Conservation (phyloP, 345 rosid species). For the Microcos paniculata region DNA sequence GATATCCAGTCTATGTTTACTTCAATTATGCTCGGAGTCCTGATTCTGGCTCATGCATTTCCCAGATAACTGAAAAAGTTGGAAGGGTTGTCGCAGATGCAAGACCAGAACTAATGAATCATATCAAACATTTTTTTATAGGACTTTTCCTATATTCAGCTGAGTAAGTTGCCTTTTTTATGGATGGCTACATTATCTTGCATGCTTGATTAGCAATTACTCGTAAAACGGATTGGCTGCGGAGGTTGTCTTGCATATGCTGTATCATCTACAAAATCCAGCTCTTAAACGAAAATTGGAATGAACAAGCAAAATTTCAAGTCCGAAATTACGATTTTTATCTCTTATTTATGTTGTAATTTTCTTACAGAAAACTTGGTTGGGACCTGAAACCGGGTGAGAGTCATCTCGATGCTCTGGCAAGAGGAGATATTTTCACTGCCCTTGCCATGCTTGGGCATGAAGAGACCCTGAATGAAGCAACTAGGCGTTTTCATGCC, state of each 20-base stretch:
- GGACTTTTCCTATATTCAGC: conserved; percentile 58
- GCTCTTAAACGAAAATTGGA: neutral
- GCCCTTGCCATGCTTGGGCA: conserved; percentile 77
- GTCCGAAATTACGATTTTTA: neutral
- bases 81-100: conserved; percentile 77
- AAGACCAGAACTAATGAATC: conserved; percentile 48
- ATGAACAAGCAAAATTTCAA: neutral
- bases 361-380: conserved; percentile 64
- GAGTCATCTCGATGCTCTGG: conserved; percentile 87
- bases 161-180: conserved; percentile 50
- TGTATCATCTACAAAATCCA: neutral
- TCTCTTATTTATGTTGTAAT: conserved; percentile 5
- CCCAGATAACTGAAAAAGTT: conserved; percentile 74
- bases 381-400: conserved; percentile 92
- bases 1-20: conserved; percentile 11
- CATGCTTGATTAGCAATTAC: neutral
- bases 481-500: conserved; percentile 58
- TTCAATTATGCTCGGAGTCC: neutral
- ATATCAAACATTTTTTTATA: conserved; percentile 60
- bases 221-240: no score
- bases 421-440: conserved; percentile 83
- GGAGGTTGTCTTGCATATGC: no score
- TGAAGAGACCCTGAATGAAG: conserved; percentile 69
- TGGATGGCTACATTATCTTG: neutral
- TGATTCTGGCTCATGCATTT: conserved; percentile 28